phyloP scores from a whole-genome alignment of 2,329 filamentous ascomycete species.

The Epichloe coenophiala region DNA sequence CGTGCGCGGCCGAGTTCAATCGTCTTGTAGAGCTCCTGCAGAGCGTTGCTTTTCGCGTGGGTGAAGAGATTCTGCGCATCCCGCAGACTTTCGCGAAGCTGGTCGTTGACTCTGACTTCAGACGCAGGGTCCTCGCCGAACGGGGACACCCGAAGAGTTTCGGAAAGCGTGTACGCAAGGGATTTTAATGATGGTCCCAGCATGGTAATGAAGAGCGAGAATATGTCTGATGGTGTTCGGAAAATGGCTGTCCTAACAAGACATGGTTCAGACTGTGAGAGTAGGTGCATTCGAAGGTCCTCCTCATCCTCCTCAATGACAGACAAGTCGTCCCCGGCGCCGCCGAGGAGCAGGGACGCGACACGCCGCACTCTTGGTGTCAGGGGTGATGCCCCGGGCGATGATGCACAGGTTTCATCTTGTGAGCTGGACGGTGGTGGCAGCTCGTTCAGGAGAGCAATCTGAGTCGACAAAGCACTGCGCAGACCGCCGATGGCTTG shows the following conservation, averaged over 20 bases:
- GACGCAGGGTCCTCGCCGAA: slow-evolving; percentile 58
- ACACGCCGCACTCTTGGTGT: slow-evolving; percentile 16
- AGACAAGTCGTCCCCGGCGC: slow-evolving; percentile 35
- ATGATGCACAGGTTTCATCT: background rate
- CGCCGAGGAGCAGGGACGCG: slow-evolving; percentile 22
- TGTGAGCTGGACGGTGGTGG: slow-evolving; percentile 13
- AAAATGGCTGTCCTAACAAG: slow-evolving; percentile 25
- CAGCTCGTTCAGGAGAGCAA: slow-evolving; percentile 62
- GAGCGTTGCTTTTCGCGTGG: slow-evolving; percentile 57
- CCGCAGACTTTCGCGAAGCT: slow-evolving; percentile 66
- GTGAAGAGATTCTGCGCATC: slow-evolving; percentile 74
- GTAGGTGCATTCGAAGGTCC: slow-evolving; percentile 15
- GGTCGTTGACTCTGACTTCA: slow-evolving; percentile 60
- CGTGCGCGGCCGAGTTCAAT: slow-evolving; percentile 58
- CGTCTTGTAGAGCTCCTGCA: slow-evolving; percentile 67
- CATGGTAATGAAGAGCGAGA: slow-evolving; percentile 76
- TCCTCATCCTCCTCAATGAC: slow-evolving; percentile 49
- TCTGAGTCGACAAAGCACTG: slow-evolving; percentile 82
- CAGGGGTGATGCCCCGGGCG: slow-evolving; percentile 9
- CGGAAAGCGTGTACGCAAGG: slow-evolving; percentile 77
- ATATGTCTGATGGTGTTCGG: slow-evolving; percentile 66
- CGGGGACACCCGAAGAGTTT: slow-evolving; percentile 76
- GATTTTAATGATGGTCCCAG: slow-evolving; percentile 94
- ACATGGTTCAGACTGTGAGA: slow-evolving; percentile 17
- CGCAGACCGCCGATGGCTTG: slow-evolving; percentile 84